These are phyloP conservation scores for Globisporangium radiosum DNA, from an alignment of 352 stramenopile genomes.

Conservation along the genomic window DNA sequence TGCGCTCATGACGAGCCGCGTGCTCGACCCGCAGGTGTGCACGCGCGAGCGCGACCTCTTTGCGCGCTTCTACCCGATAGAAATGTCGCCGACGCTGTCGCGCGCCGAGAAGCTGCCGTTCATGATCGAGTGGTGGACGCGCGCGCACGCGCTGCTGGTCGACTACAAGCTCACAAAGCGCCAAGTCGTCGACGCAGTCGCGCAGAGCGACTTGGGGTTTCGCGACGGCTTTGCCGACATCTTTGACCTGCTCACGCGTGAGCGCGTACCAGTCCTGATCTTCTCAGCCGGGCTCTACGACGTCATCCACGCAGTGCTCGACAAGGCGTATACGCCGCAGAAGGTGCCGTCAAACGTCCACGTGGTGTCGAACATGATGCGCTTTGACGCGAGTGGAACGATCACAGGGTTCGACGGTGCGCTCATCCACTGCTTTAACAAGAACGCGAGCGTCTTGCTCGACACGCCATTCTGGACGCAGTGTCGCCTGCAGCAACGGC, in stretches of 20 bases:
- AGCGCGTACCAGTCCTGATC: slow-evolving; percentile 48
- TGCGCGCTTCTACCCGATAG: slow-evolving; percentile 71
- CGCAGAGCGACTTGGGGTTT: slow-evolving; percentile 43
- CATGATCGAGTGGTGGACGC: slow-evolving; percentile 72
- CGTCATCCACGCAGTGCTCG: slow-evolving; percentile 72
- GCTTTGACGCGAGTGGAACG: slow-evolving; percentile 40
- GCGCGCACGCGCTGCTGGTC: slow-evolving; percentile 45
- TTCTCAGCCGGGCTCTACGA: slow-evolving; percentile 72
- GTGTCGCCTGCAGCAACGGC: slow-evolving; percentile 58
- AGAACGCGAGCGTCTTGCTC: slow-evolving; percentile 58
- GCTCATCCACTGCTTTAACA: slow-evolving; percentile 80
- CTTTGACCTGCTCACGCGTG: slow-evolving; percentile 26
- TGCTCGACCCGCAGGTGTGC: slow-evolving; percentile 30
- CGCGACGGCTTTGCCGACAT: slow-evolving; percentile 42
- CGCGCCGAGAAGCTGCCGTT: slow-evolving; percentile 70
- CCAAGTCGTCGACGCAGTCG: slow-evolving; percentile 39
- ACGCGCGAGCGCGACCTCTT: slow-evolving; percentile 39
- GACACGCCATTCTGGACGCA: slow-evolving; percentile 69
- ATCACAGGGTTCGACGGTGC: slow-evolving; percentile 47
- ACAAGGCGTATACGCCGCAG: slow-evolving; percentile 50
- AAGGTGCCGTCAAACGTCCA: slow-evolving; percentile 52
- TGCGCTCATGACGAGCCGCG: slow-evolving; percentile 39
- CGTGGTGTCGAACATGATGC: slow-evolving; percentile 82
- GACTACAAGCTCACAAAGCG: slow-evolving; percentile 42
- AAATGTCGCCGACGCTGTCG: slow-evolving; percentile 56